Conservation (phyloP, 1,139 yeast genomes). For the Taphrina flavorubra region DNA sequence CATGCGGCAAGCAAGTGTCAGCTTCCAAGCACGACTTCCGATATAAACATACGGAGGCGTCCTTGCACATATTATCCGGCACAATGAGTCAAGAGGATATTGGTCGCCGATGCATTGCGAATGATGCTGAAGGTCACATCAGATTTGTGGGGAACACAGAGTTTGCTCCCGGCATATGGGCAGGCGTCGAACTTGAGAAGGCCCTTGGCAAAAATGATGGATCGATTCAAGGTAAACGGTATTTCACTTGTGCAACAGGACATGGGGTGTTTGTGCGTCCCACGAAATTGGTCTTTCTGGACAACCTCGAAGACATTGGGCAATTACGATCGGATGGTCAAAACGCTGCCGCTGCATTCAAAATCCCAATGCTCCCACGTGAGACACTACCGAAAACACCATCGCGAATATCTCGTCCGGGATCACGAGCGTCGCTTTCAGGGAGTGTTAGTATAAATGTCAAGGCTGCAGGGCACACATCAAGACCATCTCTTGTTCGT, state of each 20-base stretch:
- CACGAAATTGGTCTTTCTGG: constrained; percentile 5
- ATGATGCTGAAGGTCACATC: constrained; percentile 43
- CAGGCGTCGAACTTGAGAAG: constrained; percentile 71
- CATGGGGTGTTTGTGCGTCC: constrained; percentile 59
- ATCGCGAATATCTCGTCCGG: constrained; percentile 11
- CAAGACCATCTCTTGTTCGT: neutral
- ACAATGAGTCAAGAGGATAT: constrained; percentile 4
- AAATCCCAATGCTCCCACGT: neutral
- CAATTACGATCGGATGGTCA: neutral
- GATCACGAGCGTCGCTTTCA: neutral
- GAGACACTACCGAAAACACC: constrained; percentile 1
- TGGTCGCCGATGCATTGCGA: constrained; percentile 35
- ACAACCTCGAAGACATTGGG: neutral
- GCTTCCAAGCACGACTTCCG: too few species aligned
- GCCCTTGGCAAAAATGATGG: constrained; percentile 82
- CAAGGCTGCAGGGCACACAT: neutral
- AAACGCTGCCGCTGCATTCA: neutral
- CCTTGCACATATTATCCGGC: too few species aligned
- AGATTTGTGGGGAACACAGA: constrained; percentile 45
- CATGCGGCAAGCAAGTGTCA: too few species aligned
- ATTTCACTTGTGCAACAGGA: constrained; percentile 61
- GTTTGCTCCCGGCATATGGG: constrained; percentile 58
- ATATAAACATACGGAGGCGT: too few species aligned
- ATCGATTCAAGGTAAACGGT: constrained; percentile 64
- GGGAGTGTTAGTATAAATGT: neutral